Base-by-base conservation (phyloP, 495 filamentous ascomycete species). In the Talaromyces proteolyticus region DNA sequence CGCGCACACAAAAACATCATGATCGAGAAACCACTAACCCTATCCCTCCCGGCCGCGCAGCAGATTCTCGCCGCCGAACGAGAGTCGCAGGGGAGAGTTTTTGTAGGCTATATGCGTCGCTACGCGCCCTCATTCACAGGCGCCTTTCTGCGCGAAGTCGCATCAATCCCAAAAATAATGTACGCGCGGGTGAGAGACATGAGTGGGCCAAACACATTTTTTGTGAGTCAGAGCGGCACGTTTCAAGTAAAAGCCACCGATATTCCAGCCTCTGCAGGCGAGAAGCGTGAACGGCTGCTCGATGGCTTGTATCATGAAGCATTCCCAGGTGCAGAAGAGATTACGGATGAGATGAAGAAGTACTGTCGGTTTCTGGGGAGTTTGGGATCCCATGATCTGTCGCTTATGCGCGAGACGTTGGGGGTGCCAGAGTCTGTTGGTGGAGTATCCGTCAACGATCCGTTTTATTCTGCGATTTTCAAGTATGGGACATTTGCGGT, bases 111-210 rank as follows among this genome's bases (percentile, higher is more conserved):
- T 41, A 77, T 75, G 54, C 66, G 78, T 16, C 68, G 80, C 40
- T 79, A 80, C 52, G 78, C 79, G 3, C 65, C 77, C 0, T 65
- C 66, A 22, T 78, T 76, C 53, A 58, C 63, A 5, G 65, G 70
- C n/a, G 62, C 74, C 12, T 69, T 80, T 41, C 66, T 73, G 45
- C 55, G 55, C 18, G 73, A 81, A 49, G 67, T 82, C 4, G 63
- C 63, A 4, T 52, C 42, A 0, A 57, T 76, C 17, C 67, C 59
- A n/a, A 56, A 69, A 19, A 75, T 84, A 6, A 54, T 69, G 44
- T 81, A 82, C 54, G 78, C 75, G 2, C 62, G 77, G 5, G 71
- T 72, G 16, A 58, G 80, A 24, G 77, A 78, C 55, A 81, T 84
- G 52, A 63, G 75, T 19, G 78, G 76, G 0, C 72, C 68, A 1